phyloP scores from a whole-genome alignment of 768 basidiomycete genomes.

The Cystobasidiopsis lactophilus region DNA sequence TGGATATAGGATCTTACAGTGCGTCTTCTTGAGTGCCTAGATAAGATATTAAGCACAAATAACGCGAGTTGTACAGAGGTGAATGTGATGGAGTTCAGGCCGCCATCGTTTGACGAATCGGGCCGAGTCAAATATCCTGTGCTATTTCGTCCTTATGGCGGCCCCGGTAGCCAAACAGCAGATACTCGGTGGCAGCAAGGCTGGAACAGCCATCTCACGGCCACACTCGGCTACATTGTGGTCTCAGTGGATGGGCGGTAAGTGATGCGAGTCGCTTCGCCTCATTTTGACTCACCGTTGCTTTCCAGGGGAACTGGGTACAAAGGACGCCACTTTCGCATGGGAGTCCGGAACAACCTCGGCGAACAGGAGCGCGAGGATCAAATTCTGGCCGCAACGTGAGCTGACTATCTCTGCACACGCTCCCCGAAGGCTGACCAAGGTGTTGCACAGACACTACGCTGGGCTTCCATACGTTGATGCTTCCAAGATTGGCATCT shows the following conservation, averaged over 20 bases:
- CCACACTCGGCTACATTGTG: slow-evolving; percentile 57
- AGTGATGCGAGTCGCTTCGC: neutral
- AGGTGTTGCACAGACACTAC: slow-evolving; percentile 51
- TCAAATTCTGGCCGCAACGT: slow-evolving; percentile 74
- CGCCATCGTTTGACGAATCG: slow-evolving; percentile 76
- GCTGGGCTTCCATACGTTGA: slow-evolving; percentile 74
- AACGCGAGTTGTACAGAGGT: slow-evolving; percentile 23
- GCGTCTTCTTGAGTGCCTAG: neutral
- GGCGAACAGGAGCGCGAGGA: slow-evolving; percentile 76
- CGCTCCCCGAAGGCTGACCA: neutral
- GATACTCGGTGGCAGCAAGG: slow-evolving; percentile 43
- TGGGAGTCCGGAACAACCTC: slow-evolving; percentile 67
- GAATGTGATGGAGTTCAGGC: slow-evolving; percentile 74
- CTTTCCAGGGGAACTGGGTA: slow-evolving; percentile 39
- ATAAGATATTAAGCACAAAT: slow-evolving; percentile 13
- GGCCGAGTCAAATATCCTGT: slow-evolving; percentile 94
- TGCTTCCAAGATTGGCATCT: slow-evolving; percentile 66
- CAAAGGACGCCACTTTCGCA: slow-evolving; percentile 62
- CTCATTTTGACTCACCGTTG: neutral
- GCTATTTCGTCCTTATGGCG: slow-evolving; percentile 78
- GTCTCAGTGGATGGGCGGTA: slow-evolving; percentile 82
- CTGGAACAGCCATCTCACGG: slow-evolving; percentile 73
- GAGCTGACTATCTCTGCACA: slow-evolving; percentile 18
- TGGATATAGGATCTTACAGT: too few species aligned
- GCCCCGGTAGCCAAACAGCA: slow-evolving; percentile 64